These are phyloP conservation scores for Spizellomyces sp. DNA, from an alignment of 192 early-diverging fungal genomes.

Conservation along the genomic window DNA sequence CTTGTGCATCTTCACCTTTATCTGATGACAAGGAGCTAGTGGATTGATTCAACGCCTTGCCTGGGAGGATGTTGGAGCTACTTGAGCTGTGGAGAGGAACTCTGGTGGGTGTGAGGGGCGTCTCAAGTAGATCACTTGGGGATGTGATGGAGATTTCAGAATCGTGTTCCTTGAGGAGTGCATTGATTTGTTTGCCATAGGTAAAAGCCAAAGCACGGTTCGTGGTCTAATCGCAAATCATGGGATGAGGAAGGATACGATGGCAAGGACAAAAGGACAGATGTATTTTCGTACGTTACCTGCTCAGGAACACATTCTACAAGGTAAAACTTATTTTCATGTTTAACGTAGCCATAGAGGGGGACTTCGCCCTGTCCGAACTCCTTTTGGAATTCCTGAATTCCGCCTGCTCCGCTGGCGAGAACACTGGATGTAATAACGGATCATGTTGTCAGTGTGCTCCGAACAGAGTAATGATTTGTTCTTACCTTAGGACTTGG, in stretches of 20 bases:
- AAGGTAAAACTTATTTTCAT: conserved; percentile 15
- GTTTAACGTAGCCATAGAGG: conserved; percentile 9
- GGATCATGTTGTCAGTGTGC: background rate
- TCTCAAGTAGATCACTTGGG: too few species aligned
- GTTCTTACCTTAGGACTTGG: too few species aligned
- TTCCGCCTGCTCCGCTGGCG: conserved; percentile 5
- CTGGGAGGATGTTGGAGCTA: background rate
- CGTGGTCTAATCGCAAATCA: too few species aligned
- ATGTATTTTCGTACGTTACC: background rate
- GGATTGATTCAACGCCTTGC: background rate
- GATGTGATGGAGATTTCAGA: too few species aligned
- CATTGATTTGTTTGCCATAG: too few species aligned
- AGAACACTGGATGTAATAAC: conserved; percentile 3
- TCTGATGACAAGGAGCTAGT: conserved; percentile 15
- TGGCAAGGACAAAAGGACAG: too few species aligned
- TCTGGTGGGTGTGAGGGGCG: too few species aligned
- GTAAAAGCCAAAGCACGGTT: too few species aligned
- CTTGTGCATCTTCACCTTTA: background rate
- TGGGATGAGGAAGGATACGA: too few species aligned
- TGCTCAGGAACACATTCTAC: conserved; percentile 9
- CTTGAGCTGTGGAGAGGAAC: too few species aligned
- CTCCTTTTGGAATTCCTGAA: conserved; percentile 11
- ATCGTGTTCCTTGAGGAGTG: too few species aligned
- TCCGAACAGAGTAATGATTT: too few species aligned
- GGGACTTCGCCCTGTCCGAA: background rate